Evolutionary conservation across 2,329 filamentous ascomycete genomes (phyloP).

Genomic region (Aspergillus versicolor): DNA sequence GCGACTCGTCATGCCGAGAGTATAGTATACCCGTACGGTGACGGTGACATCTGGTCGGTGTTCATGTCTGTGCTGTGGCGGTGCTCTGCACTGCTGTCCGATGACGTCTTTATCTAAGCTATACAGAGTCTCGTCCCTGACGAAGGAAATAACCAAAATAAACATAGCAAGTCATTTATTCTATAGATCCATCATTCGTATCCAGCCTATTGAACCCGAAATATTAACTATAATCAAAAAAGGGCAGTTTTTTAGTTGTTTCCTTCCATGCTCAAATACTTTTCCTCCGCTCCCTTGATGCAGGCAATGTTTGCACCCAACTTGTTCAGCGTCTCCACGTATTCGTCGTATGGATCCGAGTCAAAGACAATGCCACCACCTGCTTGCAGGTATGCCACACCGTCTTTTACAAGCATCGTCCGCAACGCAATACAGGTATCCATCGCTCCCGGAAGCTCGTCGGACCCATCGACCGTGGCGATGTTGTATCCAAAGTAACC

Average conservation of each 20-base stretch:
- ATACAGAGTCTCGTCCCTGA: constrained; percentile 1
- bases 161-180: not conserved
- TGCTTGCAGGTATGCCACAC: constrained; percentile 84
- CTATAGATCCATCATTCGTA: constrained; percentile 4
- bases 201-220: not conserved
- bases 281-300: constrained; percentile 78
- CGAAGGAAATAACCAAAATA: not conserved
- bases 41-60: not conserved
- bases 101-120: constrained; percentile 8
- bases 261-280: constrained; percentile 52
- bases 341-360: constrained; percentile 86
- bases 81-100: constrained; percentile 5
- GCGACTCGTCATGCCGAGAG: not conserved
- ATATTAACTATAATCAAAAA: not conserved
- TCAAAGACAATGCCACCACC: constrained; percentile 91
- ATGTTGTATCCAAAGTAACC: constrained; percentile 92
- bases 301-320: constrained; percentile 84
- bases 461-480: constrained; percentile 62
- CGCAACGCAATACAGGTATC: constrained; percentile 80
- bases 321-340: constrained; percentile 97
- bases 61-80: constrained; percentile 2
- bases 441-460: constrained; percentile 77
- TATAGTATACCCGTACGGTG: not conserved
- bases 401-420: constrained; percentile 93
- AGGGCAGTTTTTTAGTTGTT: constrained; percentile 10